Conservation (phyloP, 306 rosid genomes). For the Begonia masoniana region DNA sequence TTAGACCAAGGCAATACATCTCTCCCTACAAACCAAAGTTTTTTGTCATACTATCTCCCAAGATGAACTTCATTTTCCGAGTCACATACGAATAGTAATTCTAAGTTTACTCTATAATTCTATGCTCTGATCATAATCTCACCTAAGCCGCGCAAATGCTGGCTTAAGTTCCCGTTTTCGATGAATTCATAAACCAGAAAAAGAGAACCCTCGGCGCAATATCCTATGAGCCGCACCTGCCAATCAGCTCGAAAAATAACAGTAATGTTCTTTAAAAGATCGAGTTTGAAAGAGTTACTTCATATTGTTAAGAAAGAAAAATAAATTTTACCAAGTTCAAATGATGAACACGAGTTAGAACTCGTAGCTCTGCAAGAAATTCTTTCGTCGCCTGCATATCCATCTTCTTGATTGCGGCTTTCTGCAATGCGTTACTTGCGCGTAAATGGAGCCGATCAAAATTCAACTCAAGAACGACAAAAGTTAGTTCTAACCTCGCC, state of each 20-base stretch:
- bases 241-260: neutral
- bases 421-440: constrained; percentile 23
- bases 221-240: constrained; percentile 95
- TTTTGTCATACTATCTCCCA: too few species aligned
- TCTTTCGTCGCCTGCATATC: constrained; percentile 78
- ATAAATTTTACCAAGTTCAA: constrained; percentile 54
- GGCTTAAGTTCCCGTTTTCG: constrained; percentile 81
- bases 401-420: constrained; percentile 90
- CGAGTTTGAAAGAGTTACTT: neutral
- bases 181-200: constrained; percentile 86
- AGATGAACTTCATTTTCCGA: too few species aligned
- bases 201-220: constrained; percentile 77
- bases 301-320: constrained; percentile 4
- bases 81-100: too few species aligned
- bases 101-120: too few species aligned
- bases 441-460: neutral
- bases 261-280: neutral
- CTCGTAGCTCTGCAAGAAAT: constrained; percentile 74
- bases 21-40: constrained; percentile 30
- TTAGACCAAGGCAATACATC: constrained; percentile 77
- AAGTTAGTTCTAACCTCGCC: constrained; percentile 51
- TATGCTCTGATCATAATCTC: neutral
- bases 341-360: constrained; percentile 87
- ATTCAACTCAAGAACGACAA: neutral
- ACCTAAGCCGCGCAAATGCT: constrained; percentile 92